Conservation (phyloP, 371 early-diverging fungal species). For the Sporodiniella umbellata region DNA sequence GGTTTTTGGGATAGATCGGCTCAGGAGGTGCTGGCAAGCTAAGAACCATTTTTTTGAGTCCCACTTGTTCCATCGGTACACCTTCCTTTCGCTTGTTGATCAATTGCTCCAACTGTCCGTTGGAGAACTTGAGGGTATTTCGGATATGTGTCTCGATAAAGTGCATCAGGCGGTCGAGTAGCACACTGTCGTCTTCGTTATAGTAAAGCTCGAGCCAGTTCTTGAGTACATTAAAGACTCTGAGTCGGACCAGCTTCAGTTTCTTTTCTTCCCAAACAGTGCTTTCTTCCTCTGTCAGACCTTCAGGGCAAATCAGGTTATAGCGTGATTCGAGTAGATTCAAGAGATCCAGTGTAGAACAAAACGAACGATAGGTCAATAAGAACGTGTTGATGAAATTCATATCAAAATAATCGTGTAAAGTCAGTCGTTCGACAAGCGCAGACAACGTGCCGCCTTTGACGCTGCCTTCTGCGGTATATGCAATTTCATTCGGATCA, state of each 20-base stretch:
- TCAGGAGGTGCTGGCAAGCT: slow-evolving; percentile 63
- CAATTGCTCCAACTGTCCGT: slow-evolving; percentile 61
- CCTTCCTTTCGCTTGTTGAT: slow-evolving; percentile 61
- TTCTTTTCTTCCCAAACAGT: slow-evolving; percentile 81
- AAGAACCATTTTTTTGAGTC: slow-evolving; percentile 61
- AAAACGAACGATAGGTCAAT: slow-evolving; percentile 86
- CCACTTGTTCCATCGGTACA: slow-evolving; percentile 18
- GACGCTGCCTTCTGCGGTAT: slow-evolving; percentile 81
- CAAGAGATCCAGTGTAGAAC: slow-evolving; percentile 67
- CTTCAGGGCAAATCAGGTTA: slow-evolving; percentile 64
- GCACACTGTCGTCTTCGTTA: slow-evolving; percentile 60
- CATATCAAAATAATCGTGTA: slow-evolving; percentile 72
- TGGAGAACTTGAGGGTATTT: slow-evolving; percentile 59
- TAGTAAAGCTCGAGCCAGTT: slow-evolving; percentile 87
- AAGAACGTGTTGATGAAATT: slow-evolving; percentile 80
- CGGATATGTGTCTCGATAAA: slow-evolving; percentile 70
- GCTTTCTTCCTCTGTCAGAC: slow-evolving; percentile 59
- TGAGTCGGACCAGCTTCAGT: slow-evolving; percentile 75
- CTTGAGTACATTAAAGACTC: slow-evolving; percentile 87
- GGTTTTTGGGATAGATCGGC: slow-evolving; percentile 68
- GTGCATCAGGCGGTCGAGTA: slow-evolving; percentile 68
- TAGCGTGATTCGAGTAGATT: slow-evolving; percentile 68
- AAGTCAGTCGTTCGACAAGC: slow-evolving; percentile 82
- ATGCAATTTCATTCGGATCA: slow-evolving; percentile 66
- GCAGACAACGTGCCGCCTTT: slow-evolving; percentile 84